These are phyloP conservation scores for Bonia amplexicaulis DNA, from an alignment of 176 grass and related monocot species.

Conservation along the genomic window DNA sequence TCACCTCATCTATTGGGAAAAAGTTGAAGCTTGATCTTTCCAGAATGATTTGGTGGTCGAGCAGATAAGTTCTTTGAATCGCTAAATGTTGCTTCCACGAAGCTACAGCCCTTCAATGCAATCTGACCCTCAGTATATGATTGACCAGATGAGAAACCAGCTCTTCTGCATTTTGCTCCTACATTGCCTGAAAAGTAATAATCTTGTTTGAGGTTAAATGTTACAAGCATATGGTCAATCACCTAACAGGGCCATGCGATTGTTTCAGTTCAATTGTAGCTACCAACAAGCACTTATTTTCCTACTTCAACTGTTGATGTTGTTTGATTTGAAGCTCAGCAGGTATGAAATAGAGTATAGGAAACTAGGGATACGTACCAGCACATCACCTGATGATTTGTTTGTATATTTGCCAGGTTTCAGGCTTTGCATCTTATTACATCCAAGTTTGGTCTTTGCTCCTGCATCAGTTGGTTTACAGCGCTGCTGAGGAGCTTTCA, in stretches of 20 bases:
- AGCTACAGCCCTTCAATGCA: background rate
- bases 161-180: slow-evolving; percentile 16
- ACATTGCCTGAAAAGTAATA: slow-evolving; percentile 50
- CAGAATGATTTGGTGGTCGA: slow-evolving; percentile 28
- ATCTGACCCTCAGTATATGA: slow-evolving; percentile 12
- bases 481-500: slow-evolving; percentile 46
- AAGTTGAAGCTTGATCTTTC: slow-evolving; percentile 88
- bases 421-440: slow-evolving; percentile 44
- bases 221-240: background rate
- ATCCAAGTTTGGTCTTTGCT: slow-evolving; percentile 34
- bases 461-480: slow-evolving; percentile 36
- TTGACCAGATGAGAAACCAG: slow-evolving; percentile 13
- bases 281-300: background rate
- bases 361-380: background rate
- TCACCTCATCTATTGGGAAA: slow-evolving; percentile 70
- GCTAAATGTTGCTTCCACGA: slow-evolving; percentile 8
- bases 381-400: slow-evolving; percentile 60
- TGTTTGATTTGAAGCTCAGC: background rate
- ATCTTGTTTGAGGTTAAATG: slow-evolving; percentile 7
- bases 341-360: background rate
- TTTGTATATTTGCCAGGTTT: slow-evolving; percentile 50
- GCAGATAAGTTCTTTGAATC: slow-evolving; percentile 28
- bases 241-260: background rate
- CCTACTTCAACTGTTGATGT: background rate
- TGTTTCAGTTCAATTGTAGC: background rate